These are phyloP conservation scores for Mychonastes homosphaera DNA, from an alignment of 139 green algal species.

Conservation along the genomic window DNA sequence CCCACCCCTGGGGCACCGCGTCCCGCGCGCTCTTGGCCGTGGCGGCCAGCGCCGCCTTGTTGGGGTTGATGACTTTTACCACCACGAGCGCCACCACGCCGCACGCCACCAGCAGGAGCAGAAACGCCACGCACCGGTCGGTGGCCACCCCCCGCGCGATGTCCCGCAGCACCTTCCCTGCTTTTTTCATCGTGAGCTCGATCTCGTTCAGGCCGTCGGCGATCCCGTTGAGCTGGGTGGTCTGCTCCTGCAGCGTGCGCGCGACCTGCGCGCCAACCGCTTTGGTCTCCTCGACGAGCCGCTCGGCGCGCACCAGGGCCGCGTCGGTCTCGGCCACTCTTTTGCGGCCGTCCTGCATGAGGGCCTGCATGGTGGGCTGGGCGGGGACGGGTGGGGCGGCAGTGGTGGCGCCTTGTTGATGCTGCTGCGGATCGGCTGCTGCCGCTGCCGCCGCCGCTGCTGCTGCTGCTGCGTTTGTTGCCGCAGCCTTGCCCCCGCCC, in stretches of 20 bases:
- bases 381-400: neutral
- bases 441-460: neutral
- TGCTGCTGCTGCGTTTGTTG: neutral
- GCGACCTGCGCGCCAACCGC: slow-evolving; percentile 58
- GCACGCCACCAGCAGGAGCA: slow-evolving; percentile 57
- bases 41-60: too few species aligned
- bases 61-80: slow-evolving; percentile 51
- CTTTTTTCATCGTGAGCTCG: slow-evolving; percentile 83
- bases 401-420: neutral
- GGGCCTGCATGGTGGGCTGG: slow-evolving; percentile 51
- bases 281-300: slow-evolving; percentile 65
- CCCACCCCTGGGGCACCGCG: too few species aligned
- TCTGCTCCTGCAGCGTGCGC: slow-evolving; percentile 61
- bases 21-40: too few species aligned
- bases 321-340: slow-evolving; percentile 64
- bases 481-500: neutral
- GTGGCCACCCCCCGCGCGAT: slow-evolving; percentile 71
- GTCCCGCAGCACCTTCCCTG: slow-evolving; percentile 63
- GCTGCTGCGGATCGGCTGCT: neutral
- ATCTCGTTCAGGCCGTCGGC: slow-evolving; percentile 81
- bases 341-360: slow-evolving; percentile 60
- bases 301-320: slow-evolving; percentile 48
- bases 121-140: slow-evolving; percentile 76
- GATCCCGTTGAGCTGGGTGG: slow-evolving; percentile 61
- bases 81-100: slow-evolving; percentile 61